phyloP scores from a whole-genome alignment of 1,284 basidiomycete species.

The Heterobasidion occidentale region DNA sequence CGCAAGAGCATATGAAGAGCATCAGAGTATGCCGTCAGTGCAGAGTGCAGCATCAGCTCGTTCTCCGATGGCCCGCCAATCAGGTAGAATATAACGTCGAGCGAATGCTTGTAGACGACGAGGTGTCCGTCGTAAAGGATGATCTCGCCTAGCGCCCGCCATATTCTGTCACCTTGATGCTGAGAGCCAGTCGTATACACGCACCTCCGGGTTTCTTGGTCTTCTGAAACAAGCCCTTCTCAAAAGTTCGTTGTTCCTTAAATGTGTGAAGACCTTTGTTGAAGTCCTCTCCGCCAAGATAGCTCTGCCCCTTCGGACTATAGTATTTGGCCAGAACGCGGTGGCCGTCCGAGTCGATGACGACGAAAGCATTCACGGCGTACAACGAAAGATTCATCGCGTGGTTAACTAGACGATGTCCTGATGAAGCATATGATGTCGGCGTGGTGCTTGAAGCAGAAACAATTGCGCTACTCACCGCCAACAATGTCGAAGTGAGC shows the following conservation, averaged over 20 bases:
- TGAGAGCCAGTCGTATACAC: constrained; percentile 18
- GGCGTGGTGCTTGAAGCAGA: background rate
- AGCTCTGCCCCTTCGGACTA: constrained; percentile 54
- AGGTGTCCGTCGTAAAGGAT: constrained; percentile 89
- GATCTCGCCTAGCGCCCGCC: constrained; percentile 73
- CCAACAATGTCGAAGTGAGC: background rate
- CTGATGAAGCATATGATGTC: background rate
- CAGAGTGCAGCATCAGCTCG: constrained; percentile 90
- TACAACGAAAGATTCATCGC: constrained; percentile 78
- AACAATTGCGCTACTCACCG: background rate
- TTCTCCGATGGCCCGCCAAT: constrained; percentile 88
- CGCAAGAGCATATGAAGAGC: constrained; percentile 81
- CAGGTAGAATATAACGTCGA: constrained; percentile 95
- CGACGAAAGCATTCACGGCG: constrained; percentile 79
- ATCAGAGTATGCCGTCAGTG: constrained; percentile 82
- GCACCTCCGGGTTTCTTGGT: constrained; percentile 85
- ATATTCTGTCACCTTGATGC: background rate
- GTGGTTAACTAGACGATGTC: too few species aligned
- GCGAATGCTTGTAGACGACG: constrained; percentile 89
- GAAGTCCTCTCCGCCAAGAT: constrained; percentile 28
- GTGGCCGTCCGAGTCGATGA: constrained; percentile 92
- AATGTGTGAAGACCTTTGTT: constrained; percentile 64
- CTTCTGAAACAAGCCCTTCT: constrained; percentile 94
- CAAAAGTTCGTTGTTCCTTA: constrained; percentile 94
- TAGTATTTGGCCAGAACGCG: constrained; percentile 97